Conservation (phyloP, 139 green algal genomes). For the Nannochloris sp. region DNA sequence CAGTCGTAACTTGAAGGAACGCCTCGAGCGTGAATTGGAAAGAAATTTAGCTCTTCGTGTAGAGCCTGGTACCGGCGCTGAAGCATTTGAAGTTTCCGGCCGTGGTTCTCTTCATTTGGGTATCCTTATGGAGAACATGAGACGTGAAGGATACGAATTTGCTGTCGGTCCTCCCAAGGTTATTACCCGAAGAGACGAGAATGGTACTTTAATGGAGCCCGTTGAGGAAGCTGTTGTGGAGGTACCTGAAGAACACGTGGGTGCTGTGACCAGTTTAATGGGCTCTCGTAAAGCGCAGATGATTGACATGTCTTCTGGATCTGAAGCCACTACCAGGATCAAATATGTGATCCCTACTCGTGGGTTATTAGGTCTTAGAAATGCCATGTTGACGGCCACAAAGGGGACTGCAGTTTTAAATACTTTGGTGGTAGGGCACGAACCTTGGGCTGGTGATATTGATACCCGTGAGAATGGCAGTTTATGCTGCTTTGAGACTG, state of each 20-base stretch:
- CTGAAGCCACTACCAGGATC: slow-evolving; percentile 49
- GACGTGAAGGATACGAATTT: slow-evolving; percentile 76
- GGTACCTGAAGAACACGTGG: slow-evolving; percentile 68
- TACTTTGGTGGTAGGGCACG: slow-evolving; percentile 82
- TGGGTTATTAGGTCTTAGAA: slow-evolving; percentile 86
- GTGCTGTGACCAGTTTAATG: slow-evolving; percentile 84
- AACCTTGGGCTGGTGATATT: slow-evolving; percentile 69
- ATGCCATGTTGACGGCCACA: slow-evolving; percentile 93
- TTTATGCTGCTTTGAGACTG: slow-evolving; percentile 83
- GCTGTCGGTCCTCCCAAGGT: slow-evolving; percentile 89
- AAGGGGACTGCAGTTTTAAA: slow-evolving; percentile 92
- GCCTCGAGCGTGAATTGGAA: slow-evolving; percentile 71
- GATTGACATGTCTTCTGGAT: slow-evolving; percentile 68
- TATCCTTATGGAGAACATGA: slow-evolving; percentile 99
- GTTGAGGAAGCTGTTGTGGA: slow-evolving; percentile 90
- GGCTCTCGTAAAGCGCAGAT: slow-evolving; percentile 88
- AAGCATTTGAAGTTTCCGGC: slow-evolving; percentile 90
- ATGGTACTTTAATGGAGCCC: slow-evolving; percentile 65
- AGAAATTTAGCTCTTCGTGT: slow-evolving; percentile 93
- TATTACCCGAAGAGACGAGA: slow-evolving; percentile 71
- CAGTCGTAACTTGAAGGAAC: slow-evolving; percentile 65
- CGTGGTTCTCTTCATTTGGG: slow-evolving; percentile 81
- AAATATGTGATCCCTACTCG: slow-evolving; percentile 90
- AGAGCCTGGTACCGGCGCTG: slow-evolving; percentile 83
- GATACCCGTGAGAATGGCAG: slow-evolving; percentile 83